Evolutionary conservation across 2,329 filamentous ascomycete species (phyloP), one percentile per base, ranked within the genome.

Genomic region (Trichophaea hybrida): DNA sequence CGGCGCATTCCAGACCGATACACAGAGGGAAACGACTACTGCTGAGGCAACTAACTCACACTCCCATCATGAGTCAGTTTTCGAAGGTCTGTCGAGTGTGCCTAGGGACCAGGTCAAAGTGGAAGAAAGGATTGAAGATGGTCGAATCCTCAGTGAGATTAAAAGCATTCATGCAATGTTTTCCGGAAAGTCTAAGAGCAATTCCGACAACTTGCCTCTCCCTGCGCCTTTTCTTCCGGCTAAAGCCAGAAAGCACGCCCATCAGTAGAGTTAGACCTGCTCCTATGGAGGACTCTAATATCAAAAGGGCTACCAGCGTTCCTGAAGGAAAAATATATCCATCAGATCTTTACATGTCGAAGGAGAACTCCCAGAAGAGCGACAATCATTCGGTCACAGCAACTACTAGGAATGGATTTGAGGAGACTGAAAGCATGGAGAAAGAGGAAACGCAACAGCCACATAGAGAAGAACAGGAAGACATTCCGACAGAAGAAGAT

Each of bases 71-170:
- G 1, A 10, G 33, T n/a, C 57, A 35, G 17, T 60, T 49, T 38
- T 56, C 58, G 17, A 55, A 57, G 40, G 54, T 60, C 44, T 60
- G 33, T 48, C 61, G 17, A 58, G 59, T 15, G 57, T 55, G 7
- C 5, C 59, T 10, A 44, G 58, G 2, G 55, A 60, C 24, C 35
- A 33, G 48, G 50, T 57, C 43, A 61, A 60, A 54, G 57, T 61
- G 13, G 59, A 34, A 10, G 61, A 65, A 38, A 59, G 44, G 44
- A 62, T 55, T 17, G 59, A 51, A 49, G 63, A 64, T 46, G 61
- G 63, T 10, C 61, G 61, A 48, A 35, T 66, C 44, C 58, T 66
- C 13, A 66, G 61, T 31, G 63, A 66, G 33, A 66, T 66, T 57
- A 59, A 61, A 12, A 57, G 55, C 33, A 57, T 57, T 17, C 15